Percentiles rank a stretch among this genome's conserved stretches.
Conservation (phyloP, 73 alveolate species). For the Tetrahymena malaccensis region DNA sequence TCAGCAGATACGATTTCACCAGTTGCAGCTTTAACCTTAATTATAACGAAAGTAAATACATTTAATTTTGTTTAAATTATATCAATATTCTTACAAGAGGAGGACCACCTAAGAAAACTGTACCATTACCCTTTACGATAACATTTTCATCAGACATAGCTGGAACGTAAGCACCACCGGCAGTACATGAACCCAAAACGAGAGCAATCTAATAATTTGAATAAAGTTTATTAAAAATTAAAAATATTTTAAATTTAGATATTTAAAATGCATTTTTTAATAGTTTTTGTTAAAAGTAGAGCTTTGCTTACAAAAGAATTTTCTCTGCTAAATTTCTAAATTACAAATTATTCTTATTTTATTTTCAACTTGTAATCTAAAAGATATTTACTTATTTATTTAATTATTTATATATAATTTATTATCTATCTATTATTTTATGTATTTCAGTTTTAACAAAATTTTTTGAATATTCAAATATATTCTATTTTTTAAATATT, state of each 20-base stretch:
- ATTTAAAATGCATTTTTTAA: no score
- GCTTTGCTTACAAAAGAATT: background rate
- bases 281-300: no score
- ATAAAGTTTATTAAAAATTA: background rate
- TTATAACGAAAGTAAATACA: background rate
- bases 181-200: constrained; percentile 87
- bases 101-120: constrained; percentile 95
- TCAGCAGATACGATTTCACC: constrained; percentile 90
- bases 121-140: constrained; percentile 88
- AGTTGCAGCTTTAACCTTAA: constrained; percentile 87
- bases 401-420: no score
- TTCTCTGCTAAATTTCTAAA: background rate
- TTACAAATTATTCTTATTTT: no score
- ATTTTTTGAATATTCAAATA: no score
- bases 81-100: constrained; percentile 44
- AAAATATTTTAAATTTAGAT: no score
- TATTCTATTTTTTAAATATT: background rate
- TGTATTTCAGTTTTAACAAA: background rate
- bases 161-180: constrained; percentile 98
- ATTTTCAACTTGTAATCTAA: no score
- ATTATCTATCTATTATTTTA: no score
- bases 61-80: background rate
- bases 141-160: constrained; percentile 94
- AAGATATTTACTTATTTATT: background rate
- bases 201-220: background rate